Percentiles rank a stretch among this genome's conserved stretches.
These are phyloP conservation scores for Calonectria crousiana DNA, from an alignment of 2,329 filamentous ascomycete species.

Conservation along the genomic window DNA sequence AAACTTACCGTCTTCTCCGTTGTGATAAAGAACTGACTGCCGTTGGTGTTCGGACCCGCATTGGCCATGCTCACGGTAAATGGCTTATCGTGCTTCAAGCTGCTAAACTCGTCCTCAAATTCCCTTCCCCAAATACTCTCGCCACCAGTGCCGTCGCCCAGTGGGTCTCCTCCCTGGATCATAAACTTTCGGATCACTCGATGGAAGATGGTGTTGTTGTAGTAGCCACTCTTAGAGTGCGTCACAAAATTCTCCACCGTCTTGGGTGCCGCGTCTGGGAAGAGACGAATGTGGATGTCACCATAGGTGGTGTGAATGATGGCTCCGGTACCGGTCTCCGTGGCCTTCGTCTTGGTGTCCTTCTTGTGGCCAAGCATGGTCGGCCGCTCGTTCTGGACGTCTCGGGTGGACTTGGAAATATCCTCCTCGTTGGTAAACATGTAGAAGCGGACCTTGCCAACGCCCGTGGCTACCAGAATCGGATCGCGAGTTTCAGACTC, in stretches of 20 bases:
- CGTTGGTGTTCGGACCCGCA: slow-evolving; percentile 94
- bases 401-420: slow-evolving; percentile 84
- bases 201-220: slow-evolving; percentile 98
- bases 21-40: slow-evolving; percentile 97
- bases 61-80: slow-evolving; percentile 99
- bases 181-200: slow-evolving; percentile 98
- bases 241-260: slow-evolving; percentile 98
- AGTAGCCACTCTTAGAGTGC: slow-evolving; percentile 90
- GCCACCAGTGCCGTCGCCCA: slow-evolving; percentile 90
- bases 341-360: slow-evolving; percentile 65
- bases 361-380: slow-evolving; percentile 72
- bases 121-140: slow-evolving; percentile 93
- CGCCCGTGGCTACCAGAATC: slow-evolving; percentile 85
- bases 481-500: slow-evolving; percentile 93
- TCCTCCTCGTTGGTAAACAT: slow-evolving; percentile 95
- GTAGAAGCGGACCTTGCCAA: slow-evolving; percentile 93
- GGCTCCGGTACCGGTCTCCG: slow-evolving; percentile 82
- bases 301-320: slow-evolving; percentile 93
- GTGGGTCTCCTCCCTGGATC: slow-evolving; percentile 97
- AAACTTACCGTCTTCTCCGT: slow-evolving; percentile 88
- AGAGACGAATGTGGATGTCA: slow-evolving; percentile 93
- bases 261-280: slow-evolving; percentile 92
- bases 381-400: slow-evolving; percentile 96
- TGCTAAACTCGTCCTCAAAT: slow-evolving; percentile 95
- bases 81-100: slow-evolving; percentile 91